phyloP scores from a whole-genome alignment of 1,139 yeast genomes.

The Debaryomycetaceae sp. region DNA sequence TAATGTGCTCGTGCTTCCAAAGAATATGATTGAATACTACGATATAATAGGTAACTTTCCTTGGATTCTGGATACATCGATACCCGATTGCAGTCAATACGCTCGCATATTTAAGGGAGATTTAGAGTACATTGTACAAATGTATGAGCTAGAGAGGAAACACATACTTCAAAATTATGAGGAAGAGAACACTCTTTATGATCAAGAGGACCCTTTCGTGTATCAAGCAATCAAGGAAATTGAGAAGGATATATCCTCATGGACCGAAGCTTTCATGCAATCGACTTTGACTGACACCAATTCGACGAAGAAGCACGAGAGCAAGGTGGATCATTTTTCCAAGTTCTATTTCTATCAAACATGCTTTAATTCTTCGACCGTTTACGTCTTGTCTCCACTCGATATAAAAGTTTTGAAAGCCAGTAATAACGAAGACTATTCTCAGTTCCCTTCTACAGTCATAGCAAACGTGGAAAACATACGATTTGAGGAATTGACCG shows the following conservation, averaged over 20 bases:
- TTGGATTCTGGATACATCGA: conserved; percentile 15
- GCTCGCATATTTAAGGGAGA: conserved; percentile 67
- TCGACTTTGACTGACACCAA: neutral
- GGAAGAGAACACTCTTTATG: conserved; percentile 55
- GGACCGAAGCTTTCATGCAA: conserved; percentile 21
- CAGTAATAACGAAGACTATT: conserved; percentile 56
- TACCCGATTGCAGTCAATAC: conserved; percentile 19
- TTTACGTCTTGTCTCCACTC: conserved; percentile 69
- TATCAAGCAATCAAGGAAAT: conserved; percentile 57
- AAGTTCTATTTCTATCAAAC: conserved; percentile 57
- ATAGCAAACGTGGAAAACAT: conserved; percentile 67
- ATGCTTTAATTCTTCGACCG: conserved; percentile 61
- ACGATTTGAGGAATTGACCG: conserved; percentile 55
- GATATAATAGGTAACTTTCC: conserved; percentile 30
- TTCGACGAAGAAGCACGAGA: neutral
- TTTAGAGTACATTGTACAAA: conserved; percentile 45
- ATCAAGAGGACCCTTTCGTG: conserved; percentile 58
- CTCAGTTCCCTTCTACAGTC: conserved; percentile 63
- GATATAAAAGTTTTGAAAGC: conserved; percentile 72
- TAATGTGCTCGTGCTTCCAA: conserved; percentile 63
- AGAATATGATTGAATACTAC: conserved; percentile 28
- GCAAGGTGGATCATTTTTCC: neutral
- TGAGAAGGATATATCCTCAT: conserved; percentile 37
- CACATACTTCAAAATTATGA: conserved; percentile 46
- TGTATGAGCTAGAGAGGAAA: conserved; percentile 55